phyloP scores from a whole-genome alignment of 345 rosid genomes.

The Heritiera littoralis region DNA sequence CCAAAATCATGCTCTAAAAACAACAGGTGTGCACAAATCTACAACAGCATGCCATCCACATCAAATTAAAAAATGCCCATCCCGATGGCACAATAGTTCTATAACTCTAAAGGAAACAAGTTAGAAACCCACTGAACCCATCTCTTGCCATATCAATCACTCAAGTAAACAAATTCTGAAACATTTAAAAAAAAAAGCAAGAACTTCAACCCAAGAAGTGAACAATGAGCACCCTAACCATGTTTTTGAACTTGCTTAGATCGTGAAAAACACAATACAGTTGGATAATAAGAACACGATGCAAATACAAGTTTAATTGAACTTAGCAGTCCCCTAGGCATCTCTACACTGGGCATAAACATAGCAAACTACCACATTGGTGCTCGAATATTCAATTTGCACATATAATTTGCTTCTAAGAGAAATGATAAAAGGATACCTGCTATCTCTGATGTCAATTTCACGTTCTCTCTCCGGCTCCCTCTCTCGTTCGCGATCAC shows the following conservation, averaged over 20 bases:
- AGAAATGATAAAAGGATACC: conserved; percentile 30
- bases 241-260: background rate
- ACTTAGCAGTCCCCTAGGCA: background rate
- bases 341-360: background rate
- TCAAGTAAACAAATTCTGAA: background rate
- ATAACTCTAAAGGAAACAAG: background rate
- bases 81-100: background rate
- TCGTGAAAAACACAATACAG: background rate
- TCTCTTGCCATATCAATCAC: background rate
- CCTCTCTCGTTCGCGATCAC: conserved; percentile 37
- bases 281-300: background rate
- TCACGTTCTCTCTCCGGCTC: conserved; percentile 49
- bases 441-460: conserved; percentile 51
- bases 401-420: background rate
- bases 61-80: background rate
- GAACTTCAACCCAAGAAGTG: background rate
- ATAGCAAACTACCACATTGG: background rate
- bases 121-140: background rate
- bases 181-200: background rate
- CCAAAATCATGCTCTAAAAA: conserved; percentile 1
- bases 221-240: background rate
- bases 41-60: background rate
- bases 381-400: background rate
- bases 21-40: background rate
- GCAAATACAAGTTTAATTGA: background rate